phyloP scores from a whole-genome alignment of 2,329 filamentous ascomycete species.

The Aspergillus novofumigatus region DNA sequence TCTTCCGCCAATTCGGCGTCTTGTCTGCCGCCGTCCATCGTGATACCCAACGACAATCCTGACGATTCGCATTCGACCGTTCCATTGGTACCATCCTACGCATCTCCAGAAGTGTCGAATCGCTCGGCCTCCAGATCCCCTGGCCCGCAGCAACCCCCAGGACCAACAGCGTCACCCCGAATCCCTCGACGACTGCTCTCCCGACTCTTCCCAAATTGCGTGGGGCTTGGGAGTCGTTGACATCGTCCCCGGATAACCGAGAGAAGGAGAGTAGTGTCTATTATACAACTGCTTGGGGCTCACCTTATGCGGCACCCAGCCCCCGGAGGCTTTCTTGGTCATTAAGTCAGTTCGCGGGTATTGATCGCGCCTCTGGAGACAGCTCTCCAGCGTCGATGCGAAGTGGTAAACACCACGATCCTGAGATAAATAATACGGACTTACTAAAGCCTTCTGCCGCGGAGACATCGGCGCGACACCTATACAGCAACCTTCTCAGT shows the following conservation, averaged over 20 bases:
- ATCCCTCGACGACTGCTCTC: slow-evolving; percentile 22
- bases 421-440: slow-evolving; percentile 23
- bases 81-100: slow-evolving; percentile 29
- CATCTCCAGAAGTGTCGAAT: slow-evolving; percentile 36
- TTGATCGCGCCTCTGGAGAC: slow-evolving; percentile 29
- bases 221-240: slow-evolving; percentile 31
- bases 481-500: slow-evolving; percentile 23
- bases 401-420: slow-evolving; percentile 19
- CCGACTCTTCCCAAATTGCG: slow-evolving; percentile 31
- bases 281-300: slow-evolving; percentile 84
- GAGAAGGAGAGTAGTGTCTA: slow-evolving; percentile 49
- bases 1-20: slow-evolving; percentile 37
- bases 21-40: slow-evolving; percentile 27
- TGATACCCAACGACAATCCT: slow-evolving; percentile 24
- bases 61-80: slow-evolving; percentile 29
- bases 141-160: slow-evolving; percentile 25
- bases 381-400: slow-evolving; percentile 32
- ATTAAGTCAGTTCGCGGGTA: slow-evolving; percentile 45
- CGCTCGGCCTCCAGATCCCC: slow-evolving; percentile 33
- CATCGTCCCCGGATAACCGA: slow-evolving; percentile 39
- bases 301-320: slow-evolving; percentile 71
- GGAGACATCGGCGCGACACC: slow-evolving; percentile 18
- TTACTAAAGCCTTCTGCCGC: slow-evolving; percentile 26
- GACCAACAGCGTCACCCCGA: slow-evolving; percentile 23
- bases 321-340: slow-evolving; percentile 38